These are phyloP conservation scores for Vitis cinerea DNA, from an alignment of 164 flowering plant genomes.

Conservation along the genomic window DNA sequence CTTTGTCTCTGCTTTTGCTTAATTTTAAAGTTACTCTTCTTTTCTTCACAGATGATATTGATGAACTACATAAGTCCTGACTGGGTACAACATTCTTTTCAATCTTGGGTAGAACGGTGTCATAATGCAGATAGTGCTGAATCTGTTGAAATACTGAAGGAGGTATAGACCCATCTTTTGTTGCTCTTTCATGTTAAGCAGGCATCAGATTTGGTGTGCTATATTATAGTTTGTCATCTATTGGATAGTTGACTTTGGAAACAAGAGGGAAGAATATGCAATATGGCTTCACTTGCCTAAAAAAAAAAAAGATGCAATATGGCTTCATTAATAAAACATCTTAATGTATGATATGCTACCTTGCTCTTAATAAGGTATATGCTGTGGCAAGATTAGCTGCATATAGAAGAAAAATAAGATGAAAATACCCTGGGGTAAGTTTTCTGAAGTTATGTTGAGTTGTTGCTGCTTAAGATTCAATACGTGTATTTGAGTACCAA, in stretches of 20 bases:
- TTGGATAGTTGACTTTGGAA: background rate
- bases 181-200: background rate
- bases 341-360: too few species aligned
- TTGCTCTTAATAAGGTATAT: too few species aligned
- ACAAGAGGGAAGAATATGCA: too few species aligned
- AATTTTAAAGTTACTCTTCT: constrained; percentile 12
- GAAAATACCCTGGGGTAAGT: too few species aligned
- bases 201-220: background rate
- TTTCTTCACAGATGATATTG: constrained; percentile 67
- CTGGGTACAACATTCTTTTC: constrained; percentile 66
- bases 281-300: too few species aligned
- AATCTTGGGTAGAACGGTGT: constrained; percentile 63
- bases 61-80: constrained; percentile 44
- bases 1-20: constrained; percentile 4
- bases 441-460: too few species aligned
- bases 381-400: too few species aligned
- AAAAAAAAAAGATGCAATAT: too few species aligned
- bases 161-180: constrained; percentile 44
- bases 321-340: too few species aligned
- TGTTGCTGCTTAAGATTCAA: too few species aligned
- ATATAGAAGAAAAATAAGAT: too few species aligned
- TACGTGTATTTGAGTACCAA: too few species aligned
- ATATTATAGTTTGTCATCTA: background rate
- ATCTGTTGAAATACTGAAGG: constrained; percentile 66
- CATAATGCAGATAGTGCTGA: constrained; percentile 75